A percentile compares a stretch with the other conserved stretches of the same genome.
Evolutionary conservation across 164 flowering plant species (phyloP).

Genomic region (Piper betle): DNA sequence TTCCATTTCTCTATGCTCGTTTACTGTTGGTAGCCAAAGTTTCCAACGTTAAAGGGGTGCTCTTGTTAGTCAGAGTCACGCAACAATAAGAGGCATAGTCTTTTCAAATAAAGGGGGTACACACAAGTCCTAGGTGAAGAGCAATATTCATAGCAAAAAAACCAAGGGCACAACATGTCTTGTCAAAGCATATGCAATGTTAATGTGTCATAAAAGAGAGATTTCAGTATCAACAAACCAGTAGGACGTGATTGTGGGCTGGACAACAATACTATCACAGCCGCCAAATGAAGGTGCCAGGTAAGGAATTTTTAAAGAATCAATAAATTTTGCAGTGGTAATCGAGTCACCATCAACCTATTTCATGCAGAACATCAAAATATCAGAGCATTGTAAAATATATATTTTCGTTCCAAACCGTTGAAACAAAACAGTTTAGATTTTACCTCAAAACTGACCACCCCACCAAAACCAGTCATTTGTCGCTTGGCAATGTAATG

Average conservation of each 20-base stretch:
- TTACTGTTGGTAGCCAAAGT: no score
- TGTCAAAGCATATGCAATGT: neutral
- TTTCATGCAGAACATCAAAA: neutral
- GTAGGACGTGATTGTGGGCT: slow-evolving; percentile 95
- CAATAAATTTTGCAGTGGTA: slow-evolving; percentile 58
- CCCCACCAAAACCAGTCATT: slow-evolving; percentile 99
- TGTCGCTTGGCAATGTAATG: slow-evolving; percentile 66
- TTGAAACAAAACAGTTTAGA: neutral
- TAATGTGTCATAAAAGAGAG: neutral
- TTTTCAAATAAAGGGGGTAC: no score
- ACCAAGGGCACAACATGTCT: no score
- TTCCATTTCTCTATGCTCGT: no score
- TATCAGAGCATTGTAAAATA: neutral
- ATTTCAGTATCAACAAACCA: slow-evolving; percentile 31
- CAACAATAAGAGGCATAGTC: no score
- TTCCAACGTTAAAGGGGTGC: no score
- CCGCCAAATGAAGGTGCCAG: slow-evolving; percentile 98
- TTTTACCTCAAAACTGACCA: slow-evolving; percentile 92
- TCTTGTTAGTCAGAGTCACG: no score
- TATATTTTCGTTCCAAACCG: neutral
- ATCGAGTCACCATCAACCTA: slow-evolving; percentile 78
- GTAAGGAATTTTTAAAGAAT: slow-evolving; percentile 73
- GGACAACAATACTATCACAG: slow-evolving; percentile 96
- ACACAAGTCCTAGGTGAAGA: no score
- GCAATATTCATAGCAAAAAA: no score